Conservation (phyloP, 164 flowering plant species). For the Protea cynaroides region DNA sequence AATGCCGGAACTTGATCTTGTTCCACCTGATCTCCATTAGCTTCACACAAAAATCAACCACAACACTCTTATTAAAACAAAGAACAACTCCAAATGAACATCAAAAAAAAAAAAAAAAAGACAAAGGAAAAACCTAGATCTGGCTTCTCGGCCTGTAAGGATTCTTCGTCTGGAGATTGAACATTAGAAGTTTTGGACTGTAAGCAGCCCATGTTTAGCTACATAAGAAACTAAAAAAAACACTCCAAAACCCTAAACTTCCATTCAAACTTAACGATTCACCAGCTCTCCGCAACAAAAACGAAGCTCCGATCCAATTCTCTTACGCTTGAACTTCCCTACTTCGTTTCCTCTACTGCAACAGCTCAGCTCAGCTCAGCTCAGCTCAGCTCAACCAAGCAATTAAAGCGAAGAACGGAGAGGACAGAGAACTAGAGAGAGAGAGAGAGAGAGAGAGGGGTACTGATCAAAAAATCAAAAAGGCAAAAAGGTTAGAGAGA, state of each 20-base stretch:
- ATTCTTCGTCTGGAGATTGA: slow-evolving; percentile 56
- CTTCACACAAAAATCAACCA: slow-evolving; percentile 9
- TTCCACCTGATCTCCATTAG: slow-evolving; percentile 34
- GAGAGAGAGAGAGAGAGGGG: neutral
- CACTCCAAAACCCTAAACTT: slow-evolving; percentile 10
- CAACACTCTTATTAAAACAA: neutral
- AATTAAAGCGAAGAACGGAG: too few relatives aligned
- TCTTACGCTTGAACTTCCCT: neutral
- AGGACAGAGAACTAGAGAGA: slow-evolving; percentile 1
- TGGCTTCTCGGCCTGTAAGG: slow-evolving; percentile 36
- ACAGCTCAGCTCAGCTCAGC: too few relatives aligned
- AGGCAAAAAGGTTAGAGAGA: neutral
- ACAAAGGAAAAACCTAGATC: slow-evolving; percentile 33
- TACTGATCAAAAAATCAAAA: neutral
- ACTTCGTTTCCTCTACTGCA: too few relatives aligned
- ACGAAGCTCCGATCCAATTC: neutral
- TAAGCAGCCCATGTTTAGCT: slow-evolving; percentile 58
- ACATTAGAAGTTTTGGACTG: slow-evolving; percentile 69
- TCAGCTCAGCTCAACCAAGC: too few relatives aligned
- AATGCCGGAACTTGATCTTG: slow-evolving; percentile 47
- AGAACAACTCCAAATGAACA: neutral
- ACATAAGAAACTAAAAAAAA: neutral
- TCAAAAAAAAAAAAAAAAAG: neutral
- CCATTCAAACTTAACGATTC: slow-evolving; percentile 2
- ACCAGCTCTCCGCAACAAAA: neutral